phyloP scores from a whole-genome alignment of 441 rosid genomes.

The Adansonia grandidieri region DNA sequence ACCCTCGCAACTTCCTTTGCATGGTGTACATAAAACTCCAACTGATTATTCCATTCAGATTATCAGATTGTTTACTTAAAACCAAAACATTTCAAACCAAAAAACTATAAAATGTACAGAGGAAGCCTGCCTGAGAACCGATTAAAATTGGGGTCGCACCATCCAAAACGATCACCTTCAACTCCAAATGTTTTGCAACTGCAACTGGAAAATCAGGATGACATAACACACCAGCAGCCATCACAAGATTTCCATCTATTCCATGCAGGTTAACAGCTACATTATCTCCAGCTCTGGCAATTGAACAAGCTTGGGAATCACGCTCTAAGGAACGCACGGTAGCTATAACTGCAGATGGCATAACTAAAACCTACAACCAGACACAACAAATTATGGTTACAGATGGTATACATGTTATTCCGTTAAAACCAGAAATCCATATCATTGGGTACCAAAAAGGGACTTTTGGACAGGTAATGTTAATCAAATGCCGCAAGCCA shows the following conservation, averaged over 20 bases:
- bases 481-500: not conserved
- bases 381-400: conserved; percentile 26
- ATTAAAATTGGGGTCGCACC: conserved; percentile 73
- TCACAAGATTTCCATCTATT: conserved; percentile 66
- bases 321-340: conserved; percentile 78
- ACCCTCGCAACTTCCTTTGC: conserved; percentile 87
- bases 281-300: conserved; percentile 93
- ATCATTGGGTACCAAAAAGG: not conserved
- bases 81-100: not conserved
- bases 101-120: not conserved
- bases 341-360: conserved; percentile 86
- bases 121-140: conserved; percentile 78
- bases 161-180: conserved; percentile 77
- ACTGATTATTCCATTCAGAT: conserved; percentile 44
- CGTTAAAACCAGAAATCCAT: conserved; percentile 18
- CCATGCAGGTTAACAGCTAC: conserved; percentile 74
- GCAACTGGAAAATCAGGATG: conserved; percentile 90
- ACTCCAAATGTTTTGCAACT: conserved; percentile 70
- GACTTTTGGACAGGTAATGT: conserved; percentile 15
- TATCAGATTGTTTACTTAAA: conserved; percentile 24
- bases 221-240: conserved; percentile 87
- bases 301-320: conserved; percentile 64
- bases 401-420: conserved; percentile 9
- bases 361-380: conserved; percentile 66
- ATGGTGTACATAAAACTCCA: conserved; percentile 94